phyloP scores from a whole-genome alignment of 2,329 filamentous ascomycete genomes.

The Neonectria hederae region DNA sequence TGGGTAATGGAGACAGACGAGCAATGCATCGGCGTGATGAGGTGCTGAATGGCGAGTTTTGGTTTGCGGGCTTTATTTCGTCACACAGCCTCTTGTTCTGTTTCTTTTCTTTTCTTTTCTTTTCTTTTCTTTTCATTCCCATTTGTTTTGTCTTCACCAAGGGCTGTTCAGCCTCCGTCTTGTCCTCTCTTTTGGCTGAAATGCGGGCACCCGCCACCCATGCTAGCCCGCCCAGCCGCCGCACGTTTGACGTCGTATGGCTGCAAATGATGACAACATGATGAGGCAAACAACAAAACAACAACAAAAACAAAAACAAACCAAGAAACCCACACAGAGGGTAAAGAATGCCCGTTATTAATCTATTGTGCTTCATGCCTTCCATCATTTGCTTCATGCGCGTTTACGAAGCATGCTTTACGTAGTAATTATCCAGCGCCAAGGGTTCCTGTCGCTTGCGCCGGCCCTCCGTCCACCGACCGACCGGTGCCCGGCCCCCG shows the following conservation, averaged over 20 bases:
- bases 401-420: conserved; percentile 8
- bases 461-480: conserved; percentile 7
- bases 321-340: neutral
- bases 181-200: neutral
- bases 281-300: neutral
- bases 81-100: neutral
- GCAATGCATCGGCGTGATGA: neutral
- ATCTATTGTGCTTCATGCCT: conserved; percentile 13
- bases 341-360: conserved; percentile 4
- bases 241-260: conserved; percentile 7
- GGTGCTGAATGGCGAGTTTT: neutral
- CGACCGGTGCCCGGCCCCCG: conserved; percentile 3
- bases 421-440: conserved; percentile 7
- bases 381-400: conserved; percentile 14
- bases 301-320: neutral
- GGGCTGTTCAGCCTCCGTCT: neutral
- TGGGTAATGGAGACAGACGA: neutral
- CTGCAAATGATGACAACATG: neutral
- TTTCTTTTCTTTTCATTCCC: neutral
- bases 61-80: neutral
- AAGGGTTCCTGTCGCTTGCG: conserved; percentile 2
- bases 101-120: neutral
- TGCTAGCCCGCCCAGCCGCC: neutral
- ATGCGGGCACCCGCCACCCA: neutral
- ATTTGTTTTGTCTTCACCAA: neutral